Base-by-base conservation (phyloP, 768 basidiomycete species). In the Podaxis mareebaensis region DNA sequence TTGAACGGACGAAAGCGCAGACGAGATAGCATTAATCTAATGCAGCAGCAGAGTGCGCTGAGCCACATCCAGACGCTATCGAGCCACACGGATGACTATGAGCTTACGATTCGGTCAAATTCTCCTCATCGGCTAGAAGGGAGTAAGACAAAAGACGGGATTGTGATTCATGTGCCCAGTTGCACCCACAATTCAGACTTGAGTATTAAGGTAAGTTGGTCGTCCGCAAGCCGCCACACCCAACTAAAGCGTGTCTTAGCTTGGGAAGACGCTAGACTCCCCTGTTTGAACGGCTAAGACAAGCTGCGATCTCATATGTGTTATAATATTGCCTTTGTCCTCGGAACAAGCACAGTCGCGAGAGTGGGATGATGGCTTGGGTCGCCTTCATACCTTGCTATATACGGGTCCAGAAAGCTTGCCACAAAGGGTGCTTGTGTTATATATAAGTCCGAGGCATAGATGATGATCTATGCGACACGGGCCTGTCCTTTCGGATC, bases 1-100 rank as follows among this genome's bases (percentile, higher is more conserved):
- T 38, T 62, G 13, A 62, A 62, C 5, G 61, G 61, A 10, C 53
- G 61, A 33, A 24, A 62, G n/a, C 61, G 61, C 20, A 62, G 61
- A 55, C 53, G 33, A 5, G 44, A 55, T 22, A 56, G 53, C 33
- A 54, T 62, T 20, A 17, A 46, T 6, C 10, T 36, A 2, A 3
- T 55, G 8, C 61, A 48, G 42, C 53, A 62, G 28, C 61, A 38
- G 30, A 55, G 53, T 20, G 38, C 40, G 8, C 53, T 62, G 15
- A 36, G 20, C 39, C 40, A 62, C 10, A 46, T 62, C 53, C 39
- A 42, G 20, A 54, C 24, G n/a, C 40, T 5, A 15, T 55, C 61
- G n/a, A 51, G 17, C 40, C 22, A 5, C 48, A 17, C 39, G 30
- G 59, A 52, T 4, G 48, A 60, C 13, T 40, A 40, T 13, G 53